A percentile compares a stretch with the other conserved stretches of the same genome.
Evolutionary conservation across 805 yeast species (phyloP).

Genomic region (Limtongia smithiae): DNA sequence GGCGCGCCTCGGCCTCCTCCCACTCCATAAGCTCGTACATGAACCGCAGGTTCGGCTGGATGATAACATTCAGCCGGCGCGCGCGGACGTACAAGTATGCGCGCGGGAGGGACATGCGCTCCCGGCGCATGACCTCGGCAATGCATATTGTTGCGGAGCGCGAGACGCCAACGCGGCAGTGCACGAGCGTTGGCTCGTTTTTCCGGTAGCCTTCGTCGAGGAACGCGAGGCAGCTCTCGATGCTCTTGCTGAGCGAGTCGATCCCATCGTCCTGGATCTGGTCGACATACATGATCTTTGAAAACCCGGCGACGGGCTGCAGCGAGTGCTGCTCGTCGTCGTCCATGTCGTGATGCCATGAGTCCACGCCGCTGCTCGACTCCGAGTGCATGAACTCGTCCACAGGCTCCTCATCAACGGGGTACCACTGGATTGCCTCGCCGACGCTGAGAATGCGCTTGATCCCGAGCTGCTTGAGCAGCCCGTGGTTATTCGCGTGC

Average conservation of each 20-base stretch:
- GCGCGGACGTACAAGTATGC: slow-evolving; percentile 90
- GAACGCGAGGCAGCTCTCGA: slow-evolving; percentile 59
- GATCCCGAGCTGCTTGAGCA: slow-evolving; percentile 65
- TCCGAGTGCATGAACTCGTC: background rate
- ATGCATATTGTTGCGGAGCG: slow-evolving; percentile 93
- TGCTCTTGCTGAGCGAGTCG: slow-evolving; percentile 62
- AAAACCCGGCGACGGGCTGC: slow-evolving; percentile 34
- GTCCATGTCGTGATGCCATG: background rate
- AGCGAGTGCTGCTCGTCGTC: too few relatives aligned
- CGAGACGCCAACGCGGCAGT: slow-evolving; percentile 94
- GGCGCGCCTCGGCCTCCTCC: slow-evolving; percentile 44
- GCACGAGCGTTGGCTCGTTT: slow-evolving; percentile 62
- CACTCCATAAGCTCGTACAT: slow-evolving; percentile 84
- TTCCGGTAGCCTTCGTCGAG: slow-evolving; percentile 47
- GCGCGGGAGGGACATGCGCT: slow-evolving; percentile 60
- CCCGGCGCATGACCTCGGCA: slow-evolving; percentile 85
- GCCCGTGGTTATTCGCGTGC: slow-evolving; percentile 71
- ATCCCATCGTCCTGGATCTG: slow-evolving; percentile 89
- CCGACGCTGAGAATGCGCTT: slow-evolving; percentile 81
- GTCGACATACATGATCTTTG: slow-evolving; percentile 57
- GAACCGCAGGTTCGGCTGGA: slow-evolving; percentile 87
- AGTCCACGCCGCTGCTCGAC: background rate
- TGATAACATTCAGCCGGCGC: slow-evolving; percentile 81
- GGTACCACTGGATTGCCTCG: slow-evolving; percentile 43
- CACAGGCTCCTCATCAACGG: slow-evolving; percentile 10